These are phyloP conservation scores for Podospora fimiseda DNA, from an alignment of 495 filamentous ascomycete species.

Conservation along the genomic window DNA sequence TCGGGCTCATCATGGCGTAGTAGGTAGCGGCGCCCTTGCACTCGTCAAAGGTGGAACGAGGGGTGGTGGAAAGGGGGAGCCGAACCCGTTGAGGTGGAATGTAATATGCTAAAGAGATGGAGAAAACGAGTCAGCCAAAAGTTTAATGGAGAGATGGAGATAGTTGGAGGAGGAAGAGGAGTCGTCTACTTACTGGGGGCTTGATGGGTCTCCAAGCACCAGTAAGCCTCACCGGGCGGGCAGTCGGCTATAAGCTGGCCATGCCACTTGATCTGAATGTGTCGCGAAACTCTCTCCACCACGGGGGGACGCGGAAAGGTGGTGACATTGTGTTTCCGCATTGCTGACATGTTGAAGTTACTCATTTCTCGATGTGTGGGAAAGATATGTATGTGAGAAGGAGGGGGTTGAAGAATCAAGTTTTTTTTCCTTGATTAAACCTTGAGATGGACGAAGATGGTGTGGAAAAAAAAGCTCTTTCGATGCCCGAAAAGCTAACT, in stretches of 20 bases:
- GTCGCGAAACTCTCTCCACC: slow-evolving; percentile 42
- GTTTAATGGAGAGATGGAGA: not conserved
- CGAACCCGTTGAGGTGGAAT: slow-evolving; percentile 40
- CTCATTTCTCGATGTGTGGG: slow-evolving; percentile 2
- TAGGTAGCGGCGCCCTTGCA: slow-evolving; percentile 54
- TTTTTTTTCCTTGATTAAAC: too few species aligned
- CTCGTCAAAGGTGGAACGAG: slow-evolving; percentile 46
- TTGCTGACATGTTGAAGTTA: slow-evolving; percentile 31
- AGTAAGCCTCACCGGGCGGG: slow-evolving; percentile 47
- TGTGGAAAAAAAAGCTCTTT: slow-evolving; percentile 5
- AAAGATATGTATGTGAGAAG: not conserved
- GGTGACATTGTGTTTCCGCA: slow-evolving; percentile 48
- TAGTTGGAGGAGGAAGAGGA: not conserved
- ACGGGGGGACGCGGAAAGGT: slow-evolving; percentile 53
- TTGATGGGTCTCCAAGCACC: slow-evolving; percentile 56
- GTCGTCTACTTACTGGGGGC: slow-evolving; percentile 39
- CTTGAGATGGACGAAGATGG: not conserved
- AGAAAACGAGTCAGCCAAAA: slow-evolving; percentile 2
- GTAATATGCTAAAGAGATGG: slow-evolving; percentile 37
- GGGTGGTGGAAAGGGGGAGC: slow-evolving; percentile 37
- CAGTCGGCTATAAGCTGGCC: slow-evolving; percentile 45
- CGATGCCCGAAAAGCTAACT: slow-evolving; percentile 16
- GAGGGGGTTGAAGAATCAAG: too few species aligned
- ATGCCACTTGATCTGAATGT: slow-evolving; percentile 49
- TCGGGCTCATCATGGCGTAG: slow-evolving; percentile 34